Base-by-base conservation (phyloP, 148 eudicot species). In the Vaccinium darrowii region DNA sequence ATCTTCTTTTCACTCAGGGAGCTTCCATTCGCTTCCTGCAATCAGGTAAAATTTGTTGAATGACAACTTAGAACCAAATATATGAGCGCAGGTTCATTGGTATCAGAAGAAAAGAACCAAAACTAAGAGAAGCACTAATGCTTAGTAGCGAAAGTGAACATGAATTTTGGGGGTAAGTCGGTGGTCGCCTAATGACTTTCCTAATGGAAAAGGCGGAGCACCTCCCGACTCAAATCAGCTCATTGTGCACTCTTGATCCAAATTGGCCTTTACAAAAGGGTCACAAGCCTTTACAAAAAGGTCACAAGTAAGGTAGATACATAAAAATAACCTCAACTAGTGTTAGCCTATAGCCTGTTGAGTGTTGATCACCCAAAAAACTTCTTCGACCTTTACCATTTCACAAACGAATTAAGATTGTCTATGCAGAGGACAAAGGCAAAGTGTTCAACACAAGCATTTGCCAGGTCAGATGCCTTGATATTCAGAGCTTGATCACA, bases 21-120 rank as follows among this genome's bases (percentile, higher is more conserved):
- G 83, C 90, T 88, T 81, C 84, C 87, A 82, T 69, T 89, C 80
- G 79, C 88, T 83, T 86, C 93, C 88, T 86, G 85, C 78, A 82
- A 82, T 86, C 50, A 54, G 30, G 19, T 16, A 50, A 65, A 60
- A 36, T 47, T 51, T 72, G 58, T 85, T 9, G 63, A 47, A 81
- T 62, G 43, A 51, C 33, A 75, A 54, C 54, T 21, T 49, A 15
- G 19, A 86, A 76, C 10, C 63, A 60, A 60, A 36, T 39, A 60
- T 14, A 25, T 21, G 21, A 76, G 10, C 12, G 52, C 60, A 18
- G n/a, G 25, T 19, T 39, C 78, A 79, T 8, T 4, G 65, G 54
- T 23, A 74, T 54, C 72, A 69, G 25, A 82, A 52, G 9, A 58
- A 54, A 54, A 82, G 3, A 33, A 81, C 30, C 27, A 51, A 23